Percentiles rank a stretch among this genome's conserved stretches.
Evolutionary conservation across 306 rosid genomes (phyloP).

Genomic region (Sophora flavescens): DNA sequence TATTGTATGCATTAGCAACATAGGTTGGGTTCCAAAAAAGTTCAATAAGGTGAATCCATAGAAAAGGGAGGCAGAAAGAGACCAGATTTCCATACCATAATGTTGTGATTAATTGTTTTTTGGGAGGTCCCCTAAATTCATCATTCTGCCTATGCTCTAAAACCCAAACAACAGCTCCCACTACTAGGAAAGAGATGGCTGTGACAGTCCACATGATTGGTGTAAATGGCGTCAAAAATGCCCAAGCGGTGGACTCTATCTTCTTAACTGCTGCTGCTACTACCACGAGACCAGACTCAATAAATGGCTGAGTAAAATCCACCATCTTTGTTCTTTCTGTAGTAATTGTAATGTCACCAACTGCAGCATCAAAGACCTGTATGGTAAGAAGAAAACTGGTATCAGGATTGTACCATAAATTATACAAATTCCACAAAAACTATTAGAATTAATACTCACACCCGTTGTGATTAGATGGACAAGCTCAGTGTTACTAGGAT

Average conservation of each 20-base stretch:
- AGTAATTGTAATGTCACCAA: slow-evolving; percentile 91
- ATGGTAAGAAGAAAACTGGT: slow-evolving; percentile 44
- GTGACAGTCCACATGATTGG: slow-evolving; percentile 81
- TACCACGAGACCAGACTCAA: slow-evolving; percentile 92
- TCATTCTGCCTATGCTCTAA: slow-evolving; percentile 91
- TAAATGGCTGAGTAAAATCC: slow-evolving; percentile 94
- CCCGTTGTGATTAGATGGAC: slow-evolving; percentile 73
- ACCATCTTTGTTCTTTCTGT: slow-evolving; percentile 89
- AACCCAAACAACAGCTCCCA: slow-evolving; percentile 94
- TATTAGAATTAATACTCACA: slow-evolving; percentile 60
- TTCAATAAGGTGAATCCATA: neutral
- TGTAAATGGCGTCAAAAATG: slow-evolving; percentile 86
- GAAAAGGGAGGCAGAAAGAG: slow-evolving; percentile 12
- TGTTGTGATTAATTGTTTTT: slow-evolving; percentile 70
- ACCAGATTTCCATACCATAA: slow-evolving; percentile 66
- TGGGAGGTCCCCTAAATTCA: slow-evolving; percentile 95
- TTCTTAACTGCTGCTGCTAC: slow-evolving; percentile 81
- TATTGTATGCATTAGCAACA: slow-evolving; percentile 34
- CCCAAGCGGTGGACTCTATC: slow-evolving; percentile 82
- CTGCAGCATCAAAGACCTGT: slow-evolving; percentile 83
- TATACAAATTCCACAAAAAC: slow-evolving; percentile 28
- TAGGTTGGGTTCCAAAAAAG: slow-evolving; percentile 8
- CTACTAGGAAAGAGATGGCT: slow-evolving; percentile 69
- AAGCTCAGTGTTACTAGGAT: slow-evolving; percentile 77
- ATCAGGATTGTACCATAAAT: slow-evolving; percentile 40